These are phyloP conservation scores for Trichosporon ovoides DNA, from an alignment of 1,284 basidiomycete genomes.

Conservation along the genomic window DNA sequence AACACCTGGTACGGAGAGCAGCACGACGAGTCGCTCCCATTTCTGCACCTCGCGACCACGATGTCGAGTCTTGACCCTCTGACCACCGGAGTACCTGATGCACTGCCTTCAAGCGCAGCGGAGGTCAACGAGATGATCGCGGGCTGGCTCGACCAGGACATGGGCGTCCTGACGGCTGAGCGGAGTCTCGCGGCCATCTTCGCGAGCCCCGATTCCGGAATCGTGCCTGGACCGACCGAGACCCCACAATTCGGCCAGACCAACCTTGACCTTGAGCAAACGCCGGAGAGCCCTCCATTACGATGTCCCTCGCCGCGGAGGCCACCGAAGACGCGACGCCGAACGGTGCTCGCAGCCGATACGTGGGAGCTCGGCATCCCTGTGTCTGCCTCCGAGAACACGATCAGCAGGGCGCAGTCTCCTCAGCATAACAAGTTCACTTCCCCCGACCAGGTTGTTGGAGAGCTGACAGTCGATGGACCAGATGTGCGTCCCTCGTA, in stretches of 20 bases:
- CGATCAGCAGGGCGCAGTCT: conserved; percentile 10
- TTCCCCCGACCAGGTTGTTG: conserved; percentile 10
- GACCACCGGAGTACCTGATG: not conserved
- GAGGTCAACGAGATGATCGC: conserved; percentile 11
- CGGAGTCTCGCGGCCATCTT: not conserved
- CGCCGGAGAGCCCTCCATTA: too few species aligned
- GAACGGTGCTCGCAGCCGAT: conserved; percentile 3
- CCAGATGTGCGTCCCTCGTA: not conserved
- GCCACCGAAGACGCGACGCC: too few species aligned
- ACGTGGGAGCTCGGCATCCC: conserved; percentile 13
- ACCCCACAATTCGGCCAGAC: too few species aligned
- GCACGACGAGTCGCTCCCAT: not conserved
- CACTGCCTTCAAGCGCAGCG: not conserved
- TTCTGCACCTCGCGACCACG: not conserved
- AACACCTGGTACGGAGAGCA: not conserved
- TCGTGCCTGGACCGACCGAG: too few species aligned
- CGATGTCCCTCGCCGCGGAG: too few species aligned
- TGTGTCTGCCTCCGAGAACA: not conserved
- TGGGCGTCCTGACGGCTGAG: conserved; percentile 4
- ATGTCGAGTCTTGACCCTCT: not conserved
- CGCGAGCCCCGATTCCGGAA: not conserved
- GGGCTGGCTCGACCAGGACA: conserved; percentile 12
- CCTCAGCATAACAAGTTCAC: conserved; percentile 6
- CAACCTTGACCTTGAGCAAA: too few species aligned
- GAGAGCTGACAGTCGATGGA: conserved; percentile 5